Percentiles rank a stretch among this genome's conserved stretches.
These are phyloP conservation scores for Apiotrichum gamsii DNA, from an alignment of 1,284 basidiomycete genomes.

Conservation along the genomic window DNA sequence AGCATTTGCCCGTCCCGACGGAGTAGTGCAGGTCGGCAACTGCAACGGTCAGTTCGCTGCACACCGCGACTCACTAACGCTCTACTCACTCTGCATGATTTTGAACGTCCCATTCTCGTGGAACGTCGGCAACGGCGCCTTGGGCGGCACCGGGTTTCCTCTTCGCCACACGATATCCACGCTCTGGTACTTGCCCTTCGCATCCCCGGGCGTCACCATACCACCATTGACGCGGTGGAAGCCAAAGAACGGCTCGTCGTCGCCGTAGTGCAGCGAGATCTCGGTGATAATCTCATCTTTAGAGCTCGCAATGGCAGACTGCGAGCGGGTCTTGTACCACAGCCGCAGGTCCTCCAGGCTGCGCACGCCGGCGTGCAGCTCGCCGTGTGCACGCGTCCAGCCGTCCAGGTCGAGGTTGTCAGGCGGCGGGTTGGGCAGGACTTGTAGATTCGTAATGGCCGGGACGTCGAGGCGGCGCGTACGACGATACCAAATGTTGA, in stretches of 20 bases:
- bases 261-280: conserved; percentile 76
- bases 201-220: conserved; percentile 50
- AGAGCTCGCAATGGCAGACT: too few species aligned
- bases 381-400: conserved; percentile 36
- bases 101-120: conserved; percentile 74
- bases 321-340: conserved; percentile 59
- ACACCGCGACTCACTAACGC: too few species aligned
- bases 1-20: conserved; percentile 63
- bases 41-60: conserved; percentile 5
- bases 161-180: conserved; percentile 37
- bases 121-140: conserved; percentile 69
- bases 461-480: conserved; percentile 56
- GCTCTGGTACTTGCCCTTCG: conserved; percentile 32
- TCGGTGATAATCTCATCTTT: conserved; percentile 75
- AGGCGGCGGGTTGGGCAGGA: conserved; percentile 32
- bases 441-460: conserved; percentile 36
- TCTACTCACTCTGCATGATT: conserved; percentile 60
- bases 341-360: conserved; percentile 56
- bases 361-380: conserved; percentile 40
- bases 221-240: conserved; percentile 63
- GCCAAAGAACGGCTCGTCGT: conserved; percentile 72
- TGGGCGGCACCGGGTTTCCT: conserved; percentile 56
- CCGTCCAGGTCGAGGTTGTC: conserved; percentile 25
- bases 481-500: conserved; percentile 77
- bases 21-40: conserved; percentile 85